A percentile compares a stretch with the other conserved stretches of the same genome.
phyloP scores from a whole-genome alignment of 805 yeast genomes.

The Saccharomycopsis fodiens region DNA sequence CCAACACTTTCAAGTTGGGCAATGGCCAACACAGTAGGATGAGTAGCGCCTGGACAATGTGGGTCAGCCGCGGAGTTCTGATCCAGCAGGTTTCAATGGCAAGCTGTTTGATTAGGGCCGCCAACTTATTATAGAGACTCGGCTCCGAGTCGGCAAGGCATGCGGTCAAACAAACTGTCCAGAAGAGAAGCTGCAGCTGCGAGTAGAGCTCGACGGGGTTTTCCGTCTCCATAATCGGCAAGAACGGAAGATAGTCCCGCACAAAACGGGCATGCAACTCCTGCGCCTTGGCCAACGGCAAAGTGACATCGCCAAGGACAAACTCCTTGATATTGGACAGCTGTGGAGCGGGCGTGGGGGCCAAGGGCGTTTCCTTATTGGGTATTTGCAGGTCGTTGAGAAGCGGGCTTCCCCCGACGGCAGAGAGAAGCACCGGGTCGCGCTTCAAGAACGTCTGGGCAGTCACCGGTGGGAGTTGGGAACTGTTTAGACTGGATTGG shows the following conservation, averaged over 20 bases:
- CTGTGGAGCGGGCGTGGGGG: slow-evolving; percentile 17
- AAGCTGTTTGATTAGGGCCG: slow-evolving; percentile 72
- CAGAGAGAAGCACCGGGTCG: slow-evolving; percentile 33
- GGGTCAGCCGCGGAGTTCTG: slow-evolving; percentile 87
- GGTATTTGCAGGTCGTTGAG: slow-evolving; percentile 37
- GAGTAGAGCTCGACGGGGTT: slow-evolving; percentile 68
- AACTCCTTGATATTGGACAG: slow-evolving; percentile 38
- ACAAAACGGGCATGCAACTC: slow-evolving; percentile 67
- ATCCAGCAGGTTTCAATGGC: slow-evolving; percentile 93
- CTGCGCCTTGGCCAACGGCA: slow-evolving; percentile 60
- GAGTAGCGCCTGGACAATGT: slow-evolving; percentile 82
- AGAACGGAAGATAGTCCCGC: slow-evolving; percentile 57
- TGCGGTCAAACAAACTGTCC: slow-evolving; percentile 87
- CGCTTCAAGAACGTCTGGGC: slow-evolving; percentile 39
- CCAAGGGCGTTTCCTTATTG: slow-evolving; percentile 26
- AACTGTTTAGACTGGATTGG: background rate
- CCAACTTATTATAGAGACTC: slow-evolving; percentile 62
- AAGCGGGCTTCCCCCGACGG: slow-evolving; percentile 22
- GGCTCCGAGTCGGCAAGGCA: slow-evolving; percentile 86
- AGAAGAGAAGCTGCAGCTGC: slow-evolving; percentile 77
- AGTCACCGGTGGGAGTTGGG: slow-evolving; percentile 3
- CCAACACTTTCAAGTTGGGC: slow-evolving; percentile 86
- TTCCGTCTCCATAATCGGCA: slow-evolving; percentile 70
- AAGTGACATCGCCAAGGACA: slow-evolving; percentile 64
- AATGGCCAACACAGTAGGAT: slow-evolving; percentile 88